Base-by-base conservation (phyloP, 768 basidiomycete genomes). In the Tricholoma sp. region DNA sequence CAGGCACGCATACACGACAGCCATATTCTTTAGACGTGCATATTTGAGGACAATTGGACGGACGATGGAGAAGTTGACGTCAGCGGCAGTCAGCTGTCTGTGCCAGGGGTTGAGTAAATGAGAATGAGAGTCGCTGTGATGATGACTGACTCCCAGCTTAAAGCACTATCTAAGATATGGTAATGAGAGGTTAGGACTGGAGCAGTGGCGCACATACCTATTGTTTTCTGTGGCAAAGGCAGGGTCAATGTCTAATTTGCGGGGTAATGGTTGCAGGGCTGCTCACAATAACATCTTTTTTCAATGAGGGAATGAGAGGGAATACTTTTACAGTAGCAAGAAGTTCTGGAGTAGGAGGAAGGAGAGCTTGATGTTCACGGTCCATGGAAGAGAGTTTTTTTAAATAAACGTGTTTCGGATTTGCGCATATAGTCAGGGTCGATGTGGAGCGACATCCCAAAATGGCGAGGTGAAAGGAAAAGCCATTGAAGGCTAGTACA, bases 31-130 rank as follows among this genome's bases (percentile, higher is more conserved):
- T 49, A 91, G 78, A 54, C 80, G 78, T 6, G 90, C 87, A 79
- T 91, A 93, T 67, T 89, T 90, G 65, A 79, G 70, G 4, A 91
- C 86, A 32, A 92, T 68, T 0, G 91, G 91, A 6, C 89, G 82
- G 17, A 93, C 83, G 51, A 93, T 76, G 17, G 85, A 77, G 59
- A 90, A 91, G 65, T 91, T 89, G 70, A 94, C 81, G 64, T 93
- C 91, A 6, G 89, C 81, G 1, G 91, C 89, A 6, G 84, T 89
- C 55, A 94, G 75, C 63, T 93, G 90, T n/a, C 88, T 90, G 57
- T 54, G 31, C 59, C 36, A 59, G 11, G 15, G 50, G 41, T 34
- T 32, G 57, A 57, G 54, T 41, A 54, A 52, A 52, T 37, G 39
- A 56, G 29, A 24, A 24, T 24, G 24, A 24, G 57, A 44, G 55